Base-by-base conservation (phyloP, 2,329 filamentous ascomycete genomes). In the Aaosphaeria arxii region DNA sequence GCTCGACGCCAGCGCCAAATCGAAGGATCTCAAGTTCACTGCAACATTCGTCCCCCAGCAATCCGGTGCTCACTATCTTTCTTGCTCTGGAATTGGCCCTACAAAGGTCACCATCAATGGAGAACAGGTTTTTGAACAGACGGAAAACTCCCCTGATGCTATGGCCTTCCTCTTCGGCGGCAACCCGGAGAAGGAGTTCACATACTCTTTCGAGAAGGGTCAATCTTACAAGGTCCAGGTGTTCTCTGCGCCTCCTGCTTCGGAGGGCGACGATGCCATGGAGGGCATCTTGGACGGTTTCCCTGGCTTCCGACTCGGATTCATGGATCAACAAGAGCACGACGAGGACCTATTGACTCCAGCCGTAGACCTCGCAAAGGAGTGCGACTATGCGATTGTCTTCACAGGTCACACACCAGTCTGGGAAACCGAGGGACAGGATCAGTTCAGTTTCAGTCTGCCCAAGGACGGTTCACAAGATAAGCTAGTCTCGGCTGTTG, bases 101-200 rank as follows among this genome's bases (percentile, higher is more conserved):
- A 67, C 64, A 2, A 46, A 40, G 6, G 57, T 69, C 30, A 56
- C 47, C 13, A 58, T 69, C 40, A 62, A 67, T 30, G 58, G 50
- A 35, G 42, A 64, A 30, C 35, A 58, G 4, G 56, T 69, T 4
- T 67, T 59, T 43, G 58, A 63, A 43, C 66, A 69, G 40, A 64
- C 59, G 30, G 43, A 79, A 13, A 84, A 82, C 43, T 81, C 83
- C 49, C 73, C 66, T 42, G 77, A 80, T 28, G 83, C 84, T 7
- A 80, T 83, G 41, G 79, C 80, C 4, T 88, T 88, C 73, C 84
- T 87, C 51, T 82, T 85, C 17, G 76, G 75, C 13, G 85, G 80
- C 2, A 87, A 84, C 0, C 71, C 78, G 4, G 85, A 89, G 62
- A 81, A 87, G 55, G 78, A 78, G 42, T 84, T 83, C 9, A 72